phyloP scores from a whole-genome alignment of 805 yeast species.

The Phaffomyces thermotolerans region DNA sequence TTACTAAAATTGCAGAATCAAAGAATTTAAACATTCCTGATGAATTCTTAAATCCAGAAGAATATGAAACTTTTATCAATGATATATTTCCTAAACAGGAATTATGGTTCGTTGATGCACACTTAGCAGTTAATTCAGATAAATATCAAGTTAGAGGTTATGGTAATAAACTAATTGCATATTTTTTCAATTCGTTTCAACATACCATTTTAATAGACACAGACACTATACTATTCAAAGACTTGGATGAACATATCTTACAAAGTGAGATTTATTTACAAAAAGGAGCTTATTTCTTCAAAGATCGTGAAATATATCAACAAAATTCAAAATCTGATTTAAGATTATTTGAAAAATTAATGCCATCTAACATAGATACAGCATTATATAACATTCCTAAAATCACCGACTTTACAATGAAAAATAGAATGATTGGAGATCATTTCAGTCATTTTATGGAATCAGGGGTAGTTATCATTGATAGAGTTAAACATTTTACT shows the following conservation, averaged over 20 bases:
- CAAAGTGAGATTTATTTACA: constrained; percentile 25
- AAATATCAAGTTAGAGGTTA: constrained; percentile 29
- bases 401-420: constrained; percentile 28
- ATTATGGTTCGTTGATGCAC: constrained; percentile 34
- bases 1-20: constrained; percentile 1
- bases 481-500: constrained; percentile 41
- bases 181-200: constrained; percentile 40
- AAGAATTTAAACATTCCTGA: constrained; percentile 3
- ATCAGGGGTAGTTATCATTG: constrained; percentile 38
- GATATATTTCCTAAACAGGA: constrained; percentile 27
- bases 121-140: constrained; percentile 15
- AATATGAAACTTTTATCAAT: constrained; percentile 3
- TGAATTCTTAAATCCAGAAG: background rate
- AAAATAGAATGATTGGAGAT: constrained; percentile 32
- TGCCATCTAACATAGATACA: constrained; percentile 36
- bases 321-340: constrained; percentile 18
- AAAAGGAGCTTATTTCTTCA: constrained; percentile 36
- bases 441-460: constrained; percentile 37
- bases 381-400: constrained; percentile 30
- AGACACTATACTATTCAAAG: constrained; percentile 39
- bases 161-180: constrained; percentile 41
- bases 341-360: constrained; percentile 34
- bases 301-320: constrained; percentile 36
- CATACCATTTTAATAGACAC: constrained; percentile 45
- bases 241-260: constrained; percentile 30